Evolutionary conservation across 2,329 filamentous ascomycete genomes (phyloP), one percentile per base, ranked within the genome.

Genomic region (Clonostachys solani): DNA sequence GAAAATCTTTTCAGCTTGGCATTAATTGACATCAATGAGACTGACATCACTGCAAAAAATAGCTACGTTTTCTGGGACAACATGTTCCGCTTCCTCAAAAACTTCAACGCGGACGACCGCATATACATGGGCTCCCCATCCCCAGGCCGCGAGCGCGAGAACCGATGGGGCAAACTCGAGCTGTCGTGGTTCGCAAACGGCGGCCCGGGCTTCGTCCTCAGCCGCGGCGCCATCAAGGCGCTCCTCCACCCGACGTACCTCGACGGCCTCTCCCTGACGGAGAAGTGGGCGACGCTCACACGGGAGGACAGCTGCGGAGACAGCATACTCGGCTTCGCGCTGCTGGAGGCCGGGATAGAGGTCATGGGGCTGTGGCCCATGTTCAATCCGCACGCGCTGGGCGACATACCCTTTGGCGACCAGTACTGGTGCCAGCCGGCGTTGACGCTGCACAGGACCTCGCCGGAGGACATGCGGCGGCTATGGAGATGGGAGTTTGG

Each of bases 281-380:
- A 67, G 46, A 64, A 62, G 49, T 75, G 69, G 63, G 60, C 72
- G 42, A 60, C 66, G 6, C 50, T 68, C 35, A 61, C 75, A 18
- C 61, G 62, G 33, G 54, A 65, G 12, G 77, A 82, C 49, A 78
- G 73, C 57, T 78, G 75, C 44, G 76, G 76, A 6, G 76, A 80
- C 46, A 74, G 72, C 38, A 67, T 79, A 7, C 57, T 78, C 5
- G 76, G 75, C 4, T 74, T 66, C 60, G 68, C 67, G 6, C 52
- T 79, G 41, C 66, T 64, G 50, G 65, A 73, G 38, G 68, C 65
- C 17, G 70, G 70, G 1, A 64, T 78, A 10, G 54, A 61, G 5
- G 46, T 79, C 49, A 70, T 67, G 16, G 74, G 74, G 6, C 64
- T 74, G 46, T 78, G 69, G 64, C 74, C 74, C 4, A 61, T 75